phyloP scores from a whole-genome alignment of 2,329 filamentous ascomycete genomes.

The Colletotrichum falcatum region DNA sequence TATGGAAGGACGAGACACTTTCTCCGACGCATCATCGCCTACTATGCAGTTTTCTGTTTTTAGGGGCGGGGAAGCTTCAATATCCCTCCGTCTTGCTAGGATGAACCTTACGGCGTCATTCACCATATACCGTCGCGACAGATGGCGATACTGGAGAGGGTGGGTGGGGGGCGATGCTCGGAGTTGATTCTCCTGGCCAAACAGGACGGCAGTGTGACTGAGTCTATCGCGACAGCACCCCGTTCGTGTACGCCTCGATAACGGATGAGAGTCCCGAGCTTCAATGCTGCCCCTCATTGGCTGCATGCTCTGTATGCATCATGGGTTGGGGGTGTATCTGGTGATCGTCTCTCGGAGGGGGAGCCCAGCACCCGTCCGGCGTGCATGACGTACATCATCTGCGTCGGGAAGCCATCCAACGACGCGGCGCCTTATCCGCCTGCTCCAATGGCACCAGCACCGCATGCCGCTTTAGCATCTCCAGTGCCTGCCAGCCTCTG shows the following conservation, averaged over 20 bases:
- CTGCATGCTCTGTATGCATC: conserved; percentile 17
- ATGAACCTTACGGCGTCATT: neutral
- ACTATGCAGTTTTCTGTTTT: no score
- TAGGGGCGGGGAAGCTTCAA: no score
- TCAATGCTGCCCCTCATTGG: conserved; percentile 16
- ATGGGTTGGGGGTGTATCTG: conserved; percentile 42
- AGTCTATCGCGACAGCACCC: conserved; percentile 15
- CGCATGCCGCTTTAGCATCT: conserved; percentile 6
- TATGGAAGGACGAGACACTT: conserved; percentile 8
- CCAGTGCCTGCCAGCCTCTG: neutral
- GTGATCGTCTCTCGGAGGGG: conserved; percentile 39
- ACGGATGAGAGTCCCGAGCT: conserved; percentile 10
- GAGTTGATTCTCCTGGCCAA: neutral
- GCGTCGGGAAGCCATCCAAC: conserved; percentile 30
- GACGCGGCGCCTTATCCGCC: conserved; percentile 29
- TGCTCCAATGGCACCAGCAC: conserved; percentile 2
- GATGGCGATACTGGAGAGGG: neutral
- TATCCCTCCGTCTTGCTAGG: neutral
- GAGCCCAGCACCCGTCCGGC: conserved; percentile 30
- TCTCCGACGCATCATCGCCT: conserved; percentile 20
- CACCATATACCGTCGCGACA: neutral
- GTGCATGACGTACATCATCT: conserved; percentile 42
- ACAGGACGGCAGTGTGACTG: neutral
- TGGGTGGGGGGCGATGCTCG: neutral
- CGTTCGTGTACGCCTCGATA: conserved; percentile 28